Evolutionary conservation across 352 stramenopile genomes (phyloP), one percentile per base, ranked within the genome.

Genomic region (Pythium coloratum): DNA sequence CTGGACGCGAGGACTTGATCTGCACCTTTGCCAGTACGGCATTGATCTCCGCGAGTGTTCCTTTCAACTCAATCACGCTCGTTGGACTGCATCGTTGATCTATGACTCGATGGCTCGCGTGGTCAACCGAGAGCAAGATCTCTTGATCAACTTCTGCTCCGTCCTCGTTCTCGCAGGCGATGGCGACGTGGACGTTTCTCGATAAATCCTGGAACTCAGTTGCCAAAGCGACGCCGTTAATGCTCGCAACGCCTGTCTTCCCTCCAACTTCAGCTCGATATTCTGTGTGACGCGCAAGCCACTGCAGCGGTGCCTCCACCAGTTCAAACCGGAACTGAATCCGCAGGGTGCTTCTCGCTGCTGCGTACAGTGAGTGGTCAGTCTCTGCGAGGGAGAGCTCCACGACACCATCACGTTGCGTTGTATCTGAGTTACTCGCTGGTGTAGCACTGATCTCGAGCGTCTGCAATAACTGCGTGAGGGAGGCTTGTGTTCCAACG

Each of bases 401-500:
- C n/a, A 57, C 7, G 24, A 51, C 18, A 16, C 61, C 61, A 6
- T 62, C 53, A 12, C 30, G 40, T 14, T 4, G 36, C n/a, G 42
- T 16, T 38, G n/a, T 30, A 12, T 28, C 24, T 3, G 49, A 12
- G 12, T 3, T 30, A 10, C 6, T 53, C n/a, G 3, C 8, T 2
- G 49, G 8, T 10, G 5, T 24, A 6, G 34, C 50, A 34, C 28
- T 32, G 46, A 69, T 65, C 12, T 55, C 20, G 10, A 70, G 24
- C 1, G 50, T 57, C 40, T 44, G 13, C 16, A 70, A 33, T 6
- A 70, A 9, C 1, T 13, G 18, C 13, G 28, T 57, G 3, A 70
- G 34, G 18, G 64, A 64, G 16, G 28, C 30, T 32, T 53, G 47
- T 13, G 57, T 70, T n/a, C 64, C 64, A 18, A 62, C 51, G 33